phyloP scores from a whole-genome alignment of 306 rosid genomes.

The Lupinus albus region DNA sequence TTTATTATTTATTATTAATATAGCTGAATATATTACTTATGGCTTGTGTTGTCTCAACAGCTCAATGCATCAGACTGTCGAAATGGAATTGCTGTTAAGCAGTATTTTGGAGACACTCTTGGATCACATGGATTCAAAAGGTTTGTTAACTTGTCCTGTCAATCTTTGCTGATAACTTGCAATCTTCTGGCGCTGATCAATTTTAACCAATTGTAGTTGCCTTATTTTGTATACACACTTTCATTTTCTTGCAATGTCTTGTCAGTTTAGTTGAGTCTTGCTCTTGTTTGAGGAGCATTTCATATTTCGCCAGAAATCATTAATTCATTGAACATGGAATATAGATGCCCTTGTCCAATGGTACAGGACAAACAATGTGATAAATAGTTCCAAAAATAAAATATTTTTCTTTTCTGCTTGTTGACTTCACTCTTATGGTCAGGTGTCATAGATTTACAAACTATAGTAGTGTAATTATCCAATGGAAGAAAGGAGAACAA shows the following conservation, averaged over 20 bases:
- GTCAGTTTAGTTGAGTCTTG: slow-evolving; percentile 29
- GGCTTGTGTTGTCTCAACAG: slow-evolving; percentile 51
- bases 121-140: slow-evolving; percentile 67
- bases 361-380: neutral
- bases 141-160: slow-evolving; percentile 49
- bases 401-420: slow-evolving; percentile 7
- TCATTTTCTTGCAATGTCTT: slow-evolving; percentile 29
- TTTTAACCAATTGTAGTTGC: slow-evolving; percentile 32
- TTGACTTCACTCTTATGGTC: neutral
- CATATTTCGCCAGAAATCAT: slow-evolving; percentile 25
- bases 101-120: slow-evolving; percentile 74
- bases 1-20: slow-evolving; percentile 19
- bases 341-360: slow-evolving; percentile 9
- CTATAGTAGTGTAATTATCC: slow-evolving; percentile 22
- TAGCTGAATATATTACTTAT: slow-evolving; percentile 23
- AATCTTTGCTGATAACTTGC: slow-evolving; percentile 28
- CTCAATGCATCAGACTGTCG: slow-evolving; percentile 80
- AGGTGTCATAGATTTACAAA: slow-evolving; percentile 23
- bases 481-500: neutral
- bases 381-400: slow-evolving; percentile 11
- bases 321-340: slow-evolving; percentile 32
- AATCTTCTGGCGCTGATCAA: slow-evolving; percentile 28
- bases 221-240: slow-evolving; percentile 14
- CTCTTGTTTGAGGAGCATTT: slow-evolving; percentile 27
- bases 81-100: slow-evolving; percentile 72